Percentiles rank a stretch among this genome's conserved stretches.
These are phyloP conservation scores for Acrocalymma vagum DNA, from an alignment of 2,329 filamentous ascomycete genomes.

Conservation along the genomic window DNA sequence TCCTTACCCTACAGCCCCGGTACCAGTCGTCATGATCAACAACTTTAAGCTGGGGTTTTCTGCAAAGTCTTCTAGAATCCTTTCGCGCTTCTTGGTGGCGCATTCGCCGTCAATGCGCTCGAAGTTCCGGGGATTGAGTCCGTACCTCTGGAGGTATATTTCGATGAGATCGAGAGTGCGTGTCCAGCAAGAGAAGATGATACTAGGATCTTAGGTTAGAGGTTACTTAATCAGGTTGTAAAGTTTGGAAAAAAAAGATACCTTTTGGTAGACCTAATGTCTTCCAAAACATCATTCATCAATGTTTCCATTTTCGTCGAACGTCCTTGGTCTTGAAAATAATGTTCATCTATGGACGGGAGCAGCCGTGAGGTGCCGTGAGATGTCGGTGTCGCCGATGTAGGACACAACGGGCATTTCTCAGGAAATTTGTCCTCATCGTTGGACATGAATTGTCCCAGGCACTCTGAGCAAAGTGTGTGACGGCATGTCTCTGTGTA, in stretches of 20 bases:
- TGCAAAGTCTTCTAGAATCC: slow-evolving; percentile 51
- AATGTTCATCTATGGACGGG: slow-evolving; percentile 35
- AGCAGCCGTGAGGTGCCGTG: slow-evolving; percentile 9
- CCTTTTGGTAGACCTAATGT: slow-evolving; percentile 39
- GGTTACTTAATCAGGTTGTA: background rate
- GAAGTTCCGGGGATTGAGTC: slow-evolving; percentile 21
- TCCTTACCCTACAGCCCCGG: slow-evolving; percentile 59
- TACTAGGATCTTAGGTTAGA: slow-evolving; percentile 17
- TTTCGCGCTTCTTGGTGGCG: slow-evolving; percentile 46
- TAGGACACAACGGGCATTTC: slow-evolving; percentile 32
- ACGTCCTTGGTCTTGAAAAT: slow-evolving; percentile 37
- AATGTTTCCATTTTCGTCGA: slow-evolving; percentile 47
- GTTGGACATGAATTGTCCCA: slow-evolving; percentile 29
- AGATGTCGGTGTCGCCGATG: slow-evolving; percentile 11
- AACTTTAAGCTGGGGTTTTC: slow-evolving; percentile 36
- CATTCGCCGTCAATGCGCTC: slow-evolving; percentile 57
- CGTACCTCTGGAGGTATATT: slow-evolving; percentile 12
- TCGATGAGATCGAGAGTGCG: slow-evolving; percentile 35
- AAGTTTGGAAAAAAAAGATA: slow-evolving; percentile 3
- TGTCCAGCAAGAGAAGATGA: slow-evolving; percentile 44
- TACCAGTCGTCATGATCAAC: slow-evolving; percentile 63
- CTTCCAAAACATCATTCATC: slow-evolving; percentile 39
- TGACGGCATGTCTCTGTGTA: slow-evolving; percentile 38
- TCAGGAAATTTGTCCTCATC: slow-evolving; percentile 8
- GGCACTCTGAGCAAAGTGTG: slow-evolving; percentile 45